Evolutionary conservation across 2,329 filamentous ascomycete species (phyloP).

Genomic region (Fusarium secorum): DNA sequence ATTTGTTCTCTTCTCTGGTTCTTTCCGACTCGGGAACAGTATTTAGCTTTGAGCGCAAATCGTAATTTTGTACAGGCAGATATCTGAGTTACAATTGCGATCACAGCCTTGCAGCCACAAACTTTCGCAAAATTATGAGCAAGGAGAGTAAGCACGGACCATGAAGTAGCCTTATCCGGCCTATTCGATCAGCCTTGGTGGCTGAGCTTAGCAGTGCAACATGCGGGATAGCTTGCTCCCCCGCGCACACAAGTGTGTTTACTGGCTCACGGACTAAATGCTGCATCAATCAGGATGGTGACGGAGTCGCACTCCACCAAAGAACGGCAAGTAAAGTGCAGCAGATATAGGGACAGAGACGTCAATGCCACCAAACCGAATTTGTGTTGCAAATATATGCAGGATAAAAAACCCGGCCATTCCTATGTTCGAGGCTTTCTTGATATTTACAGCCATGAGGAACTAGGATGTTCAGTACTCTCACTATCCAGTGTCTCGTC

Average conservation of each 20-base stretch:
- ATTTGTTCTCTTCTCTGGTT: too few species aligned
- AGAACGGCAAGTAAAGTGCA: not conserved
- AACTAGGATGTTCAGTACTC: not conserved
- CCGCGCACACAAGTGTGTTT: not conserved
- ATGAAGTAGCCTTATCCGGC: constrained; percentile 15
- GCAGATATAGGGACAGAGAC: constrained; percentile 32
- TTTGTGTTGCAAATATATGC: not conserved
- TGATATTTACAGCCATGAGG: not conserved
- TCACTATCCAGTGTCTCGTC: not conserved
- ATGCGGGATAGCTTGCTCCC: not conserved
- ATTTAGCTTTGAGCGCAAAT: not conserved
- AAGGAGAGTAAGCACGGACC: constrained; percentile 21
- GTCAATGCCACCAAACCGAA: not conserved
- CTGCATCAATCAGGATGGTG: constrained; percentile 13
- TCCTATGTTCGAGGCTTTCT: not conserved
- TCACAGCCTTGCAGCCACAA: constrained; percentile 17
- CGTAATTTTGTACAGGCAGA: not conserved
- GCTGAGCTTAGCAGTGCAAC: not conserved
- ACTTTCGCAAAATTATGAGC: constrained; percentile 1
- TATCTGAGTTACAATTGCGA: not conserved
- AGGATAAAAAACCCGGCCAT: not conserved
- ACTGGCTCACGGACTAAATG: not conserved
- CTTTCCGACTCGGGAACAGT: not conserved
- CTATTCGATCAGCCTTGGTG: constrained; percentile 29
- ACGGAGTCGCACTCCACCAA: constrained; percentile 1